phyloP scores from a whole-genome alignment of 345 rosid genomes.

The Linum lewisii region DNA sequence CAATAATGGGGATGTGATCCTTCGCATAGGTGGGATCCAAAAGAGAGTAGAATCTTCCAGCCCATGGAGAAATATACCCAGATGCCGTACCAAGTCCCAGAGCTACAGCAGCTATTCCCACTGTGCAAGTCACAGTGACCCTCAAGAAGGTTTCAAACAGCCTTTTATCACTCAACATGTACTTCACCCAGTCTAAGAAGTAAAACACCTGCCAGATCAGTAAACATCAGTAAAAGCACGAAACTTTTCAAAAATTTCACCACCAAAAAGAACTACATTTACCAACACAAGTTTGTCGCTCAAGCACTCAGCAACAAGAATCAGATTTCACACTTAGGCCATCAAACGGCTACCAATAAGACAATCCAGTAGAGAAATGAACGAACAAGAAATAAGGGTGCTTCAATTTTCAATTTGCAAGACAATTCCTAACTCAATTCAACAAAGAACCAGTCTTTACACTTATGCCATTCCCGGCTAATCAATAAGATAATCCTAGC shows the following conservation, averaged over 20 bases:
- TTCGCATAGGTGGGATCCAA: constrained; percentile 98
- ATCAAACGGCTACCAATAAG: too few species aligned
- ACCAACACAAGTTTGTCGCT: background rate
- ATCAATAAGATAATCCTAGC: too few species aligned
- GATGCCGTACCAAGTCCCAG: constrained; percentile 87
- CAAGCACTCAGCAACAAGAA: too few species aligned
- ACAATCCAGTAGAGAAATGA: background rate
- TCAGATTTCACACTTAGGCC: too few species aligned
- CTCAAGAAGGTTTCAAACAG: constrained; percentile 82
- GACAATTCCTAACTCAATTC: background rate
- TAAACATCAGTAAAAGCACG: background rate
- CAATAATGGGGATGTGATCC: constrained; percentile 97
- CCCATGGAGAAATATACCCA: constrained; percentile 99
- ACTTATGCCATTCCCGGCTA: too few species aligned
- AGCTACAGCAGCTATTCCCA: constrained; percentile 61
- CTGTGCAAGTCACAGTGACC: constrained; percentile 68
- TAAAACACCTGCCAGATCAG: constrained; percentile 57
- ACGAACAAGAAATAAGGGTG: background rate
- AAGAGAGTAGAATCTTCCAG: constrained; percentile 92
- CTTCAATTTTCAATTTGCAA: background rate
- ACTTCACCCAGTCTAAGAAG: constrained; percentile 89
- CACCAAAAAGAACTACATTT: background rate
- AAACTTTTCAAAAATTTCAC: background rate
- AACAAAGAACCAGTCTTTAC: too few species aligned
- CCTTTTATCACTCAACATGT: constrained; percentile 68